Conservation (phyloP, 768 basidiomycete genomes). For the Lyophyllum atratum region DNA sequence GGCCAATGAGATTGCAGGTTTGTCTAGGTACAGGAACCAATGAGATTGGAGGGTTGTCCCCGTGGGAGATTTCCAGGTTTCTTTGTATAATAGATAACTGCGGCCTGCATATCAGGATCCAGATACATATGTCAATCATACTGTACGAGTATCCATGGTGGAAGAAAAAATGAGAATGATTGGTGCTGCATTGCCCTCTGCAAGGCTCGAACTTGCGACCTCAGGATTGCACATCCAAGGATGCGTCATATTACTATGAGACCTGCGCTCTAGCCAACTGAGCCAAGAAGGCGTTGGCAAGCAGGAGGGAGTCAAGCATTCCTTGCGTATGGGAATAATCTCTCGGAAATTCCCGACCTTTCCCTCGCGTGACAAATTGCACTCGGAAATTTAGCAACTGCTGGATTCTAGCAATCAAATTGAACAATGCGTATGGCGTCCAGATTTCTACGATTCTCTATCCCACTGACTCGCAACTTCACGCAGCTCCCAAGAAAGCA, state of each 20-base stretch:
- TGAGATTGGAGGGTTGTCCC: no score
- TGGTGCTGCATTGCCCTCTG: constrained; percentile 45
- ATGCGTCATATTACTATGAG: constrained; percentile 42
- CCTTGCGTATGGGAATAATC: not conserved
- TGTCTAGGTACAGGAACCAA: no score
- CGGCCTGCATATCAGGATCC: no score
- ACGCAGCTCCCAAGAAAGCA: constrained; percentile 83
- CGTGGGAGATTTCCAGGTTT: no score
- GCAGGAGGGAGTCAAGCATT: not conserved
- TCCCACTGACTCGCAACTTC: not conserved
- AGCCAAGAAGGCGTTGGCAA: constrained; percentile 34
- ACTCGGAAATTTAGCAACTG: constrained; percentile 13
- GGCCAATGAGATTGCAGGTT: no score
- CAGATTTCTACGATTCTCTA: not conserved
- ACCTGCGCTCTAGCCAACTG: constrained; percentile 60
- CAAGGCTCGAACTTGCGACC: constrained; percentile 59
- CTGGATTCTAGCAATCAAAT: constrained; percentile 13
- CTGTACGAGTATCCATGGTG: no score
- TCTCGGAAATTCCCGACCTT: constrained; percentile 15
- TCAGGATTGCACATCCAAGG: constrained; percentile 40
- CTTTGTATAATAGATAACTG: no score
- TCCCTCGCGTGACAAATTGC: constrained; percentile 16
- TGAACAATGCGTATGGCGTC: constrained; percentile 16
- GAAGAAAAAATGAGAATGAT: no score
- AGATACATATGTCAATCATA: no score